These are phyloP conservation scores for Didymella glomerata DNA, from an alignment of 2,329 filamentous ascomycete genomes.

Conservation along the genomic window DNA sequence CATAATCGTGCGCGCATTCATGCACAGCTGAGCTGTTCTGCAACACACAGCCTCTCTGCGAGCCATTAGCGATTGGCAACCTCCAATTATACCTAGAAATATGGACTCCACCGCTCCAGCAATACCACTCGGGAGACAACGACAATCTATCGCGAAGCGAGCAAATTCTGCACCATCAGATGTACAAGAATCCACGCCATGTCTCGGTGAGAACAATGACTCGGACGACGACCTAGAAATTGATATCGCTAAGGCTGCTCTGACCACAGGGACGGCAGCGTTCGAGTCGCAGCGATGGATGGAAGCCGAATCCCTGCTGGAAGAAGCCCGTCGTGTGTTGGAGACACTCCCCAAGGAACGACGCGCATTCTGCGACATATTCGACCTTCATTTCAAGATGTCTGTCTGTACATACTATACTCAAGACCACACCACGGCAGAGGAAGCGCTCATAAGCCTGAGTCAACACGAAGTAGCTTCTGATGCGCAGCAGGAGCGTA, in stretches of 20 bases:
- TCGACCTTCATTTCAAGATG: conserved; percentile 1
- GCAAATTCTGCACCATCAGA: neutral
- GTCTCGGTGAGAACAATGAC: neutral
- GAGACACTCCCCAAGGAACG: neutral
- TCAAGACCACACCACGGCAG: neutral
- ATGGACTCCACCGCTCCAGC: neutral
- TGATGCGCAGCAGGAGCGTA: neutral
- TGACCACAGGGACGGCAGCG: neutral
- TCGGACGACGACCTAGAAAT: neutral
- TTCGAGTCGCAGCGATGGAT: neutral
- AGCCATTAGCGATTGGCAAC: neutral
- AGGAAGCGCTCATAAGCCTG: neutral
- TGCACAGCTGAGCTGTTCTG: neutral
- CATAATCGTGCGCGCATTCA: neutral
- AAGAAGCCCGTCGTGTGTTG: conserved; percentile 3
- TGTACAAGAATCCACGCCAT: neutral
- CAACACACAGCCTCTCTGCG: neutral
- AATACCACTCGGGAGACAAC: neutral
- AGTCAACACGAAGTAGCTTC: neutral
- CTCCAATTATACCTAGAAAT: neutral
- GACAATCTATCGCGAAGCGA: neutral
- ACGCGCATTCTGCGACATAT: neutral
- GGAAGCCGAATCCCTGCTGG: neutral
- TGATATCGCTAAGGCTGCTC: neutral
- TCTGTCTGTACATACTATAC: conserved; percentile 1